Percentiles rank a stretch among this genome's conserved stretches.
Conservation (phyloP, 2,329 filamentous ascomycete species). For the Epichloe scottii region DNA sequence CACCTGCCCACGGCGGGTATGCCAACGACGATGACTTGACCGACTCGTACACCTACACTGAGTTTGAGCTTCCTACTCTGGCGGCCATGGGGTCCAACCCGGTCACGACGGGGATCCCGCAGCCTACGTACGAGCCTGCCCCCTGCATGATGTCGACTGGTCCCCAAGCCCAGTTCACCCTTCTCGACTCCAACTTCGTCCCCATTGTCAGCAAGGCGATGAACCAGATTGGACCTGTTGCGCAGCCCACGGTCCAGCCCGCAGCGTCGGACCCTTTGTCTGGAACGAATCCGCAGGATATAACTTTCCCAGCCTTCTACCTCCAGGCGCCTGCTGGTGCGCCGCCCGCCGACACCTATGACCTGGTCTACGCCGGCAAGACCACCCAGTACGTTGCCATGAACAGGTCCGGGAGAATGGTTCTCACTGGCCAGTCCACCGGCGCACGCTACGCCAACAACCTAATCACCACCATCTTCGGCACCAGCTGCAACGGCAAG, state of each 20-base stretch:
- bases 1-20: neutral
- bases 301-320: neutral
- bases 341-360: neutral
- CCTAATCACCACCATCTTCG: neutral
- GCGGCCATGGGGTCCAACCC: neutral
- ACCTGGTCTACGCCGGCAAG: neutral
- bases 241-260: neutral
- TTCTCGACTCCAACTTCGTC: neutral
- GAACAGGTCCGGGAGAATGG: neutral
- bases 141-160: neutral
- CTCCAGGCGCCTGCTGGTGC: neutral
- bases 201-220: neutral
- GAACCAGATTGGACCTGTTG: neutral
- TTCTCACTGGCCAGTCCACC: neutral
- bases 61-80: neutral
- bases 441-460: neutral
- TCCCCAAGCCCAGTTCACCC: neutral
- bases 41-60: neutral
- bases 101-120: neutral
- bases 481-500: neutral
- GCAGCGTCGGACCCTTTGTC: neutral
- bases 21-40: neutral
- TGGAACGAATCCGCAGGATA: neutral
- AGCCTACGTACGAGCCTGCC: neutral
- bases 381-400: neutral